Evolutionary conservation across 352 stramenopile genomes (phyloP).

Genomic region (Paralagenidium karlingii): DNA sequence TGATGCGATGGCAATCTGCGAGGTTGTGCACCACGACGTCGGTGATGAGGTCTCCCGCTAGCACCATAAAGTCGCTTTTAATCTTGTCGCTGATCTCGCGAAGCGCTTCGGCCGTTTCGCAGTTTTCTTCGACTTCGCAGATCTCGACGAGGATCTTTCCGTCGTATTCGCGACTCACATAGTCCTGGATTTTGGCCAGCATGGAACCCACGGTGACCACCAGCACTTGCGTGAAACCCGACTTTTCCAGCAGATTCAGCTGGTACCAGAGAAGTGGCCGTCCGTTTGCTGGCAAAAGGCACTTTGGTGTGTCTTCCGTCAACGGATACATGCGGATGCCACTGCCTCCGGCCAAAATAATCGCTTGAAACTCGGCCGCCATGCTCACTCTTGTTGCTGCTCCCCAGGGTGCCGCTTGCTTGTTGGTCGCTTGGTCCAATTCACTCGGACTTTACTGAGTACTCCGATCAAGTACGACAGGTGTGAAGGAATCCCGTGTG

Average conservation of each 20-base stretch:
- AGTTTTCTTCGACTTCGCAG: constrained; percentile 56
- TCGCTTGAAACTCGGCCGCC: constrained; percentile 77
- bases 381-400: no score
- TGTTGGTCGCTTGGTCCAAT: no score
- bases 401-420: no score
- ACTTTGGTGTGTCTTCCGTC: constrained; percentile 68
- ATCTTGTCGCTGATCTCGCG: constrained; percentile 62
- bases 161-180: constrained; percentile 62
- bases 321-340: constrained; percentile 69
- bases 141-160: constrained; percentile 70
- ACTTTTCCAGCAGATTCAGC: constrained; percentile 59
- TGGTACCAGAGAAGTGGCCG: constrained; percentile 75
- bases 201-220: constrained; percentile 52
- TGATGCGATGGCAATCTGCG: constrained; percentile 69
- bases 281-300: constrained; percentile 41
- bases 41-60: constrained; percentile 66
- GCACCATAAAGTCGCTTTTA: constrained; percentile 70
- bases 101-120: constrained; percentile 60
- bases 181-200: constrained; percentile 57
- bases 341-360: constrained; percentile 68
- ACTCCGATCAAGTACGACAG: no score
- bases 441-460: no score
- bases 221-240: constrained; percentile 66
- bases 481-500: no score
- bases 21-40: constrained; percentile 72